A percentile compares a stretch with the other conserved stretches of the same genome.
Conservation (phyloP, 202 grass and related monocot species). For the Hordeum pubiflorum region DNA sequence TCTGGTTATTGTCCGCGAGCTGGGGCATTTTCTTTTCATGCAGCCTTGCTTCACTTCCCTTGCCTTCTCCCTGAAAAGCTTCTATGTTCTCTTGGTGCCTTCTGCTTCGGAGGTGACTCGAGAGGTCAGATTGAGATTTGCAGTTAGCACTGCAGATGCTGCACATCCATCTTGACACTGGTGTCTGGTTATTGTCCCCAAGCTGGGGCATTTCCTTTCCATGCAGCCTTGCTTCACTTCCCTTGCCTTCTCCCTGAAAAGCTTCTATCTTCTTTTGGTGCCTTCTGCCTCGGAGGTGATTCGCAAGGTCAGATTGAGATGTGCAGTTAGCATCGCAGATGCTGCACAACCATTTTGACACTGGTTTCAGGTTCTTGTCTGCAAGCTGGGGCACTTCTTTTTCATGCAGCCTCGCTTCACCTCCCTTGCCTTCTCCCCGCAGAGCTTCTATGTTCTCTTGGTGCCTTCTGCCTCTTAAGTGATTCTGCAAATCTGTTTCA, state of each 20-base stretch:
- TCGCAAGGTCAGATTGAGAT: conserved; percentile 6
- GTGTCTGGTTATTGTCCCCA: not conserved
- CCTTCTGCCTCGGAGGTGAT: conserved; percentile 1
- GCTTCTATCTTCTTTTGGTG: not conserved
- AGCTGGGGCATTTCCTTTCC: not conserved
- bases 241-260: not conserved
- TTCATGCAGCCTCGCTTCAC: not conserved
- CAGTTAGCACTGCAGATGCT: conserved; percentile 9
- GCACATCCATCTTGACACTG: conserved; percentile 14
- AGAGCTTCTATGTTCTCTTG: not conserved
- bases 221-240: not conserved
- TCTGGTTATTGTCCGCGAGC: not conserved
- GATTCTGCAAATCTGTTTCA: not conserved
- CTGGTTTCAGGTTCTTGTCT: not conserved
- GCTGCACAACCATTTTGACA: conserved; percentile 22
- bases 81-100: not conserved
- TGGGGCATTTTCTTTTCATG: not conserved
- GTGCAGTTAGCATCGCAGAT: conserved; percentile 20
- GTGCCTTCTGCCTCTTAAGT: conserved; percentile 12
- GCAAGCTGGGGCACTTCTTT: not conserved
- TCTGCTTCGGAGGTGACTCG: conserved; percentile 11
- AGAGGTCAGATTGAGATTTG: conserved; percentile 9
- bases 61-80: not conserved
- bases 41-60: not conserved
- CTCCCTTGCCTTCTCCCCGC: not conserved